Percentiles rank a stretch among this genome's conserved stretches.
Evolutionary conservation across 345 rosid genomes (phyloP).

Genomic region (Cardamine resedifolia): DNA sequence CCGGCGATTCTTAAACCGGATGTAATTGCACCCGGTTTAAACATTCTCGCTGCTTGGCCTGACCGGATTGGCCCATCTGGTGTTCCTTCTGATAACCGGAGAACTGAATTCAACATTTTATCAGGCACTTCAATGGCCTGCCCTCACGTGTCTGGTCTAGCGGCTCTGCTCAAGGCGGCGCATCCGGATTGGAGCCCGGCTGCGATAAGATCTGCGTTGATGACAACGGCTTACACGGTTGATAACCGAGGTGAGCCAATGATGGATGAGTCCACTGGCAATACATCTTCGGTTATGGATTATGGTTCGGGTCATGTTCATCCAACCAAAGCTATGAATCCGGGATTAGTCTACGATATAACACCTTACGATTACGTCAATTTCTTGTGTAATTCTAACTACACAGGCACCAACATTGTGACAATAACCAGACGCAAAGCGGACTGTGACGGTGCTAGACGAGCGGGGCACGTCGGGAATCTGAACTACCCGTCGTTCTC

Average conservation of each 20-base stretch:
- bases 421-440: constrained; percentile 62
- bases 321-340: constrained; percentile 89
- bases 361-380: constrained; percentile 66
- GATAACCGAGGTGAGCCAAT: constrained; percentile 63
- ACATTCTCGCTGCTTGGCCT: constrained; percentile 96
- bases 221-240: constrained; percentile 75
- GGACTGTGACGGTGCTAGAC: constrained; percentile 63
- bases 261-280: constrained; percentile 82
- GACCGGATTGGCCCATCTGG: constrained; percentile 79
- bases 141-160: constrained; percentile 89
- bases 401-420: constrained; percentile 58
- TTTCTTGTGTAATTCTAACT: constrained; percentile 77
- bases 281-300: constrained; percentile 66
- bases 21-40: constrained; percentile 84
- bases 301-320: constrained; percentile 84
- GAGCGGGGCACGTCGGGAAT: constrained; percentile 73
- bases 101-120: constrained; percentile 75
- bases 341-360: constrained; percentile 73
- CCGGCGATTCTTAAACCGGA: constrained; percentile 89
- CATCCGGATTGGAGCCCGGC: constrained; percentile 94
- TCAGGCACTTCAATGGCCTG: constrained; percentile 99
- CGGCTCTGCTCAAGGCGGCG: constrained; percentile 84
- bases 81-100: constrained; percentile 57
- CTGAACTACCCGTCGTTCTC: constrained; percentile 78
- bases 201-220: constrained; percentile 75